Base-by-base conservation (phyloP, 1,284 basidiomycete genomes). In the Pholiota adiposa region DNA sequence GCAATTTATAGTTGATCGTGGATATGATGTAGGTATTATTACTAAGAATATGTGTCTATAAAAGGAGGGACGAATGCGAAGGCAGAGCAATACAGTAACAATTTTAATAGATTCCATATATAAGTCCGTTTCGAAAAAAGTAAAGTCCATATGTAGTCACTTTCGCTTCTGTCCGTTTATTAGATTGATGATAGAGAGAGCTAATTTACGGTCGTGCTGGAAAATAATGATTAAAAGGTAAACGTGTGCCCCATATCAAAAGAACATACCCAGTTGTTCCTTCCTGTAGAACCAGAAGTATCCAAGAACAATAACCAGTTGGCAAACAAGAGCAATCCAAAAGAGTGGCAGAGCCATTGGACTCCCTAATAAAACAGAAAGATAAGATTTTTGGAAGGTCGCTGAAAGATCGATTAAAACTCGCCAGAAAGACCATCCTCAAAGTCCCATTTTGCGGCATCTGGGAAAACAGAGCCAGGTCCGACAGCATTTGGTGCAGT, bases 281-380 rank as follows among this genome's bases (percentile, higher is more conserved):
- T 92, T 92, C 71, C 92, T 88, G 74, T 93, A 97, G 85, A 96
- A 95, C 90, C 92, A 92, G 80, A 96, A 94, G 79, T 96, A 97
- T 21, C 94, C 94, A 61, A 90, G 76, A 58, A 96, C 92, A 70
- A 97, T 94, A 63, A 94, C 73, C 59, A 96, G 71, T 71, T 93
- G 91, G 70, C 86, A 91, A 8, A 85, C 70, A 54, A 97, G 80
- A 58, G 93, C 93, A 51, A 95, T 75, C 94, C 94, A 97, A 83
- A 97, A 97, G 59, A 92, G 80, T 55, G 90, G 86, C 29, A 83
- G 80, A 19, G 88, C 90, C 83, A 93, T 86, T 14, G 91, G 91
- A 67, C 90, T 92, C 63, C 83, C 84, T 80, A 65, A 18, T 31
- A 5, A 31, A 31, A 31, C 4, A 53, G 38, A 43, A 52, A n/a